phyloP scores from a whole-genome alignment of 2,329 filamentous ascomycete genomes.

The Pseudogymnoascus sp. region DNA sequence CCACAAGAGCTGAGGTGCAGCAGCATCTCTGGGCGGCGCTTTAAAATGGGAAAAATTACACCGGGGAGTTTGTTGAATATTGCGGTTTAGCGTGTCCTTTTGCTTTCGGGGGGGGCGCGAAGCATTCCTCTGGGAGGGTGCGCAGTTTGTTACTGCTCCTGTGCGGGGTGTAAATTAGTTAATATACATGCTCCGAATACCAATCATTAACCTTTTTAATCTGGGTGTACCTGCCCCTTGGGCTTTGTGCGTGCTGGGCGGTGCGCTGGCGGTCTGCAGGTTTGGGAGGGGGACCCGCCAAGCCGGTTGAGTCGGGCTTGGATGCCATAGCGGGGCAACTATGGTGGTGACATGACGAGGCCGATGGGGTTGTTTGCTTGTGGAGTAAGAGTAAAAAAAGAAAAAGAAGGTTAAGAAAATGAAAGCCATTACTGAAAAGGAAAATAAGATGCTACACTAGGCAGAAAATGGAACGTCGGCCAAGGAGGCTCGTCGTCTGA shows the following conservation, averaged over 20 bases:
- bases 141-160: background rate
- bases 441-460: background rate
- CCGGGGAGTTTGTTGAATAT: background rate
- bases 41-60: background rate
- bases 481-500: background rate
- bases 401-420: too few species aligned
- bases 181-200: background rate
- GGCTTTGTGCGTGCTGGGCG: background rate
- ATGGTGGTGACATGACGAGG: background rate
- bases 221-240: background rate
- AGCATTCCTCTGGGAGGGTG: background rate
- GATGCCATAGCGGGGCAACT: background rate
- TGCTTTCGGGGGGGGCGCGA: background rate
- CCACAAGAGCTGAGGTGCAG: constrained; percentile 11
- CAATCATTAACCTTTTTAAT: background rate
- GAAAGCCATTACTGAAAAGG: too few species aligned
- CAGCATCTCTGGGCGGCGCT: background rate
- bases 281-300: background rate
- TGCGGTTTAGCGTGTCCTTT: background rate
- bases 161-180: constrained; percentile 1
- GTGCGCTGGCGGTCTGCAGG: background rate
- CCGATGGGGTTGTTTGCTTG: background rate
- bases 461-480: too few species aligned
- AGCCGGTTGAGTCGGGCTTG: constrained; percentile 1
- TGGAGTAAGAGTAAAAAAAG: background rate